Evolutionary conservation across 2,329 filamentous ascomycete species (phyloP).

Genomic region (Talaromyces sp.): DNA sequence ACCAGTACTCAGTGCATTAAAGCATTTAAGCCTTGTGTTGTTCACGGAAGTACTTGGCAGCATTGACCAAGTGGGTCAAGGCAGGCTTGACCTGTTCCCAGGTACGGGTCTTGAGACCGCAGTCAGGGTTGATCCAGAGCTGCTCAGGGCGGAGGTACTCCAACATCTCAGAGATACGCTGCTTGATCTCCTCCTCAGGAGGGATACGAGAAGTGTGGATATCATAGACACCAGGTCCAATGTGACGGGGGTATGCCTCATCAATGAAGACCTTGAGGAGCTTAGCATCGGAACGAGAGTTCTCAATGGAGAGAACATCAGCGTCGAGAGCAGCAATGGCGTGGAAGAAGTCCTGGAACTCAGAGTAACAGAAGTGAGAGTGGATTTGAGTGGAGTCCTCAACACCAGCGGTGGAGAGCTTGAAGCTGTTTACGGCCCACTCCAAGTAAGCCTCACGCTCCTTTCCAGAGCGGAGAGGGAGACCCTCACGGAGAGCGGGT

Average conservation of each 20-base stretch:
- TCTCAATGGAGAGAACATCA: slow-evolving; percentile 98
- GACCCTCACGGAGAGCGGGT: slow-evolving; percentile 98
- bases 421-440: slow-evolving; percentile 98
- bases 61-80: slow-evolving; percentile 94
- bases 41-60: slow-evolving; percentile 92
- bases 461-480: slow-evolving; percentile 87
- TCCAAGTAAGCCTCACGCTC: slow-evolving; percentile 96
- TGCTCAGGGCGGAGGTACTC: slow-evolving; percentile 95
- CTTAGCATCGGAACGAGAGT: slow-evolving; percentile 99
- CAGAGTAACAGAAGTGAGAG: slow-evolving; percentile 99
- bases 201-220: slow-evolving; percentile 99
- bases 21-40: slow-evolving; percentile 64
- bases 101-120: slow-evolving; percentile 97
- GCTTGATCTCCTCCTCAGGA: slow-evolving; percentile 96
- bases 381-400: slow-evolving; percentile 97
- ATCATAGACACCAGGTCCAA: slow-evolving; percentile 98
- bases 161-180: slow-evolving; percentile 97
- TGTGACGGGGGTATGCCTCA: slow-evolving; percentile 95
- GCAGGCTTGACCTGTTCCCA: slow-evolving; percentile 99
- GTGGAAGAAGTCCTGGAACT: slow-evolving; percentile 99
- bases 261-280: slow-evolving; percentile 98
- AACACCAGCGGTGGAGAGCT: slow-evolving; percentile 88
- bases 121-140: slow-evolving; percentile 99
- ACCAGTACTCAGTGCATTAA: slow-evolving; percentile 27
- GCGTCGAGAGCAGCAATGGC: slow-evolving; percentile 97